Evolutionary conservation across 352 stramenopile genomes (phyloP), one percentile per base, ranked within the genome.

Genomic region (Albugo candida): DNA sequence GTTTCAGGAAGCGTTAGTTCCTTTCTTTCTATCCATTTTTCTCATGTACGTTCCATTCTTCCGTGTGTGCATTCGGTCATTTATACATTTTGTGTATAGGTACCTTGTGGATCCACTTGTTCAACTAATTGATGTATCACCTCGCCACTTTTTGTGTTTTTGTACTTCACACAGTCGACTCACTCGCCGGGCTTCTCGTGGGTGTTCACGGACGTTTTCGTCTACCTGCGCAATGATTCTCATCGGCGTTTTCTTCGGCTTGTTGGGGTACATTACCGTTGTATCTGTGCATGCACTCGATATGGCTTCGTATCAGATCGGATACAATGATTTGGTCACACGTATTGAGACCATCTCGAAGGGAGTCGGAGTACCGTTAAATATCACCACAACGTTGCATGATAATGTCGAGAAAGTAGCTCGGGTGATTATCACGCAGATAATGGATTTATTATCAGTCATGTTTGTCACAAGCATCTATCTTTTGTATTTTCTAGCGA

Each of bases 381-480:
- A 88, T 56, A 92, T 92, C 53, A 92, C 78, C 8, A 88, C 76
- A 48, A 92, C 78, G 48, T 65, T 92, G 46, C 78, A 92, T 51
- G 78, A 92, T 60, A 92, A 92, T 50, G 73, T 92, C 45, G 75
- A 92, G 63, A 92, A 92, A 59, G 48, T 92, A 19, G 78, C 76
- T 16, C 71, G 75, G 35, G 59, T 88, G 21, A 71, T 86, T 45
- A 70, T 92, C 50, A 92, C 78, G 13, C 65, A 92, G 59, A 87
- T 71, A 10, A 92, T 92, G 78, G 75, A 92, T 52, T 58, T 92
- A 36, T 78, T 92, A 47, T 92, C 78, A n/a, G 71, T 86, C 38
- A 78, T 92, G 65, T 92, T 92, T 48, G 75, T 92, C 49, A 92
- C 78, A 24, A 72, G 88, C 34, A 92, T 92, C 56, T 92, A 92